Conservation (phyloP, 2,329 filamentous ascomycete species). For the Pseudogymnoascus sp. region DNA sequence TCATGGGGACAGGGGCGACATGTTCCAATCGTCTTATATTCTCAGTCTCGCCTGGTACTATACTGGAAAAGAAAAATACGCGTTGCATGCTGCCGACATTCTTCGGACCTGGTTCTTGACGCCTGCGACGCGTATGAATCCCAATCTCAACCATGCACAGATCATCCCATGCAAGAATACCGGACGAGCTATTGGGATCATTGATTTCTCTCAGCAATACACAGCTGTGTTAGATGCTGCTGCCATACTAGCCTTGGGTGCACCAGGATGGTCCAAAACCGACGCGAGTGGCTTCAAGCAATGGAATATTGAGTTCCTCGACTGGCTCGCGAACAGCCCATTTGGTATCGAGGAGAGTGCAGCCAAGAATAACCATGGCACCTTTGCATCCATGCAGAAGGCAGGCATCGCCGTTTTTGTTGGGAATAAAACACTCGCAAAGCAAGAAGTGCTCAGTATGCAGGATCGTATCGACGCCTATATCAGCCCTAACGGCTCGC, state of each 20-base stretch:
- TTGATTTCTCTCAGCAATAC: slow-evolving; percentile 22
- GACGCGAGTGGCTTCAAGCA: slow-evolving; percentile 17
- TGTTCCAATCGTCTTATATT: slow-evolving; percentile 24
- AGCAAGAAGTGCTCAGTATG: slow-evolving; percentile 10
- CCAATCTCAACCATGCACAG: slow-evolving; percentile 24
- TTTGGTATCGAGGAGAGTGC: slow-evolving; percentile 20
- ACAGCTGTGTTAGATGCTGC: slow-evolving; percentile 25
- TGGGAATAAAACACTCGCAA: slow-evolving; percentile 16
- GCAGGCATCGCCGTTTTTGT: slow-evolving; percentile 23
- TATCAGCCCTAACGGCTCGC: slow-evolving; percentile 21
- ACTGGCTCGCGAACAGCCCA: slow-evolving; percentile 22
- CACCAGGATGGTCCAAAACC: slow-evolving; percentile 18
- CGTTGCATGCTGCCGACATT: slow-evolving; percentile 21
- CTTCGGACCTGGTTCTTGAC: slow-evolving; percentile 25
- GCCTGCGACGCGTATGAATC: slow-evolving; percentile 23
- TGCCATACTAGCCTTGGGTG: slow-evolving; percentile 13
- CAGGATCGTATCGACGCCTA: slow-evolving; percentile 18
- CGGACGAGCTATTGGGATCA: slow-evolving; percentile 13
- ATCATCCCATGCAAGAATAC: slow-evolving; percentile 17
- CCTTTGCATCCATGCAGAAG: slow-evolving; percentile 23
- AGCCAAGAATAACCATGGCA: slow-evolving; percentile 25
- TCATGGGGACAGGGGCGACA: slow-evolving; percentile 19
- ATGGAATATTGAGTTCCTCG: slow-evolving; percentile 23
- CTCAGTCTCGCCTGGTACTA: slow-evolving; percentile 27
- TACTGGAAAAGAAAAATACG: slow-evolving; percentile 22